phyloP scores from a whole-genome alignment of 75 land plant species.

The Pinus tabuliformis region DNA sequence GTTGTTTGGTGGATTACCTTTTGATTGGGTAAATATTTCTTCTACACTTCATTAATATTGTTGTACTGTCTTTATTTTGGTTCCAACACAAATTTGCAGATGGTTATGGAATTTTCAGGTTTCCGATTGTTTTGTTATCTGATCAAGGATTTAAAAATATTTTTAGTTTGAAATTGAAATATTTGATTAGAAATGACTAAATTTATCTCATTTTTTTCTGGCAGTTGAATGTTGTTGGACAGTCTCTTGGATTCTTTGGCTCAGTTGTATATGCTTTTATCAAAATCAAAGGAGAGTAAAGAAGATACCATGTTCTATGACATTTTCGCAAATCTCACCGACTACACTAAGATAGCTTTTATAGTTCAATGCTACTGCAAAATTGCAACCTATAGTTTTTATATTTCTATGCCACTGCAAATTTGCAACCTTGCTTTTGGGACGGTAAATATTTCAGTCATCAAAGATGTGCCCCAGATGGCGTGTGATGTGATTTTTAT shows the following conservation, averaged over 20 bases:
- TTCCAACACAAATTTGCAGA: not conserved
- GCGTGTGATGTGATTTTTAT: too few species aligned
- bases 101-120: not conserved
- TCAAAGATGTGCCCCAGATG: too few species aligned
- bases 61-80: not conserved
- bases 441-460: too few species aligned
- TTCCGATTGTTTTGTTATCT: not conserved
- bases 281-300: conserved; percentile 84
- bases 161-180: not conserved
- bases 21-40: conserved; percentile 67
- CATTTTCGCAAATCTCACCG: too few species aligned
- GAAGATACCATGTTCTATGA: too few species aligned
- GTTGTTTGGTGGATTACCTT: conserved; percentile 94
- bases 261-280: conserved; percentile 92
- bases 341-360: too few species aligned
- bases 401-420: too few species aligned
- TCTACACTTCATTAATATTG: not conserved
- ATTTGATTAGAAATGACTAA: conserved; percentile 7
- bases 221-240: conserved; percentile 89
- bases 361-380: too few species aligned
- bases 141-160: not conserved
- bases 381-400: too few species aligned
- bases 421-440: too few species aligned
- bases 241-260: conserved; percentile 85
- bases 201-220: conserved; percentile 8